A percentile compares a stretch with the other conserved stretches of the same genome.
phyloP scores from a whole-genome alignment of 2,329 filamentous ascomycete genomes.

The Pseudogymnoascus sp. region DNA sequence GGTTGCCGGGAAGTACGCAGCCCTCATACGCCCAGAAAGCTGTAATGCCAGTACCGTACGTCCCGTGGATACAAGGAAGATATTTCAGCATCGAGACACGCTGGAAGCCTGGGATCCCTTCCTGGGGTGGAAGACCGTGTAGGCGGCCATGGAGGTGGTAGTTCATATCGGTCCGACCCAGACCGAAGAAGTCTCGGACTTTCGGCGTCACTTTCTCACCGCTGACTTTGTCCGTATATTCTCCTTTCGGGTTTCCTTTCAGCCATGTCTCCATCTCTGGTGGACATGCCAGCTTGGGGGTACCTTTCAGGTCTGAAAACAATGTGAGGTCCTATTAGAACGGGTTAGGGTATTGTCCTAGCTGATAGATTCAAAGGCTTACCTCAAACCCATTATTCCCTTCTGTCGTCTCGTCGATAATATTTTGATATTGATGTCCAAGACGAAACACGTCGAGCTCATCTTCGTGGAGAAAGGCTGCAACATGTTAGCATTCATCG shows the following conservation, averaged over 20 bases:
- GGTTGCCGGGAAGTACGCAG: constrained; percentile 37
- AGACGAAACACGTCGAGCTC: background rate
- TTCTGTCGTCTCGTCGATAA: constrained; percentile 15
- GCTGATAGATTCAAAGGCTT: constrained; percentile 9
- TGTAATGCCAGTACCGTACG: constrained; percentile 16
- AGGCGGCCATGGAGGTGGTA: constrained; percentile 38
- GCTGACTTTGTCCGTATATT: background rate
- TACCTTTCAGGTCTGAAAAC: background rate
- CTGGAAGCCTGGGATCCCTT: constrained; percentile 44
- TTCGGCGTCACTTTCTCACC: constrained; percentile 9
- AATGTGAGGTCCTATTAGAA: constrained; percentile 10
- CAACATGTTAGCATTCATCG: constrained; percentile 17
- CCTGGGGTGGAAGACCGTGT: constrained; percentile 40
- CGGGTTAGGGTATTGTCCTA: background rate
- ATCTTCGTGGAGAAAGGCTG: constrained; percentile 8
- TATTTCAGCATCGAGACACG: constrained; percentile 48
- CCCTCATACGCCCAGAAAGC: constrained; percentile 41
- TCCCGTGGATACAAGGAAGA: constrained; percentile 18
- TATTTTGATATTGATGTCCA: background rate
- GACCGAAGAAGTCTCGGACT: constrained; percentile 26
- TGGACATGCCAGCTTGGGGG: background rate
- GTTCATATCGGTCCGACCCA: constrained; percentile 31
- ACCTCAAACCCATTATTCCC: constrained; percentile 20
- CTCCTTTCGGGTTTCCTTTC: constrained; percentile 1
- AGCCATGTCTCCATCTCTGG: background rate